Evolutionary conservation across 352 stramenopile genomes (phyloP), one percentile per base, ranked within the genome.

Genomic region (Pythium brassicae): DNA sequence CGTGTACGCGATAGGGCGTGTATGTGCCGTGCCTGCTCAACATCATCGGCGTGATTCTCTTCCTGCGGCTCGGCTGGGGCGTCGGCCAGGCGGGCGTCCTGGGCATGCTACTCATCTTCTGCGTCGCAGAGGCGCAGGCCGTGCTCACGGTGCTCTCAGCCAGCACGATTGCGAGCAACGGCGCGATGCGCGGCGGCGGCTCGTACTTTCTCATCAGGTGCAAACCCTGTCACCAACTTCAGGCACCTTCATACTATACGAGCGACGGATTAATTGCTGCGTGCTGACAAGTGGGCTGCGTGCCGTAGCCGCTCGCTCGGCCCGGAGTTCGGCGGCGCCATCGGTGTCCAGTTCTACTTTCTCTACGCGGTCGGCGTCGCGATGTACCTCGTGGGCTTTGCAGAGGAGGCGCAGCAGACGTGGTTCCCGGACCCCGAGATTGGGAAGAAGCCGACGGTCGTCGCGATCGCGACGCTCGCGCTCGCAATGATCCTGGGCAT

Each of bases 321-420:
- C 0, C 72, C 86, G 0, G 85, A 97, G 57, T 84, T 96, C 54
- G 92, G 89, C 9, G 87, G 86, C n/a, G 83, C 89, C 0, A 78
- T 98, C 20, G 89, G 92, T 5, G 53, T 97, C 7, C 75, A 97
- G 29, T 98, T 97, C 62, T 98, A 97, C 64, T 78, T 96, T 55
- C 60, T 86, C 11, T 86, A 92, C 29, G 71, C 77, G 0, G 73
- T 91, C 5, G 83, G 75, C 2, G 70, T 88, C 19, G 70, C 78
- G 5, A 83, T 93, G 76, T 93, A 92, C 52, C 61, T 94, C 10
- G 78, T 93, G 20, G 84, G 84, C 1, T 92, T 94, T 42, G 84
- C 78, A 0, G 82, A 92, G 61, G 73, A 84, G 43, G 64, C 83
- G 3, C 70, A 85, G 58, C 74, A 78, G 40, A 81, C 72, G 34